Evolutionary conservation across 768 basidiomycete genomes (phyloP).

Genomic region (Galerina marginata): DNA sequence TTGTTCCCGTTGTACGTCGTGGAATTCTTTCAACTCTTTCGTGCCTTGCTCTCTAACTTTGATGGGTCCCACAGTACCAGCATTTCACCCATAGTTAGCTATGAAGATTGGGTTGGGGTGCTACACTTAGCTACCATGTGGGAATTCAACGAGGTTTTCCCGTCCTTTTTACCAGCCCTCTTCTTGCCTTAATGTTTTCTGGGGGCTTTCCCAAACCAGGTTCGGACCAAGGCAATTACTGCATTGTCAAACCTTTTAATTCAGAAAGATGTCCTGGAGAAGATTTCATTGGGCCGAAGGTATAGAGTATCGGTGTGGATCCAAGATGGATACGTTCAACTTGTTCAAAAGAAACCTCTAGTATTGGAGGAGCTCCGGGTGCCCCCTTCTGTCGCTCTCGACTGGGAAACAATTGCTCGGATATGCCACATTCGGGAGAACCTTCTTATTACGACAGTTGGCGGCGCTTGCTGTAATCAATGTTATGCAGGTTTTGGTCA

Average conservation of each 20-base stretch:
- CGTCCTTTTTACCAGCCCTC: background rate
- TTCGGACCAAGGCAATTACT: constrained; percentile 5
- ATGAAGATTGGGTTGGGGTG: constrained; percentile 10
- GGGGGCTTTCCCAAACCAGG: background rate
- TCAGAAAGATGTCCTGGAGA: background rate
- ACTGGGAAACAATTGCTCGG: constrained; percentile 12
- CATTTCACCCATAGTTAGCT: background rate
- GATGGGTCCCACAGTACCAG: background rate
- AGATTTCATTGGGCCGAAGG: background rate
- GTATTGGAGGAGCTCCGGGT: background rate
- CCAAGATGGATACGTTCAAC: constrained; percentile 1
- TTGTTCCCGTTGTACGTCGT: background rate
- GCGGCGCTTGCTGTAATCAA: background rate
- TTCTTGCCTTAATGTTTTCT: background rate
- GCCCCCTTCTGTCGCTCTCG: background rate
- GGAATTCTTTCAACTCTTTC: too few relatives aligned
- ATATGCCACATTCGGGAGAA: constrained; percentile 1
- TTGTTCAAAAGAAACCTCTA: background rate
- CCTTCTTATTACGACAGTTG: background rate
- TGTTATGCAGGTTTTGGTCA: background rate
- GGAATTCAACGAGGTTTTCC: constrained; percentile 6
- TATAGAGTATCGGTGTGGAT: constrained; percentile 6
- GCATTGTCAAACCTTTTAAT: background rate
- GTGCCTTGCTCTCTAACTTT: background rate
- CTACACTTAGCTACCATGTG: constrained; percentile 12